phyloP scores from a whole-genome alignment of 805 yeast genomes.

The Kregervanrija fluxuum region DNA sequence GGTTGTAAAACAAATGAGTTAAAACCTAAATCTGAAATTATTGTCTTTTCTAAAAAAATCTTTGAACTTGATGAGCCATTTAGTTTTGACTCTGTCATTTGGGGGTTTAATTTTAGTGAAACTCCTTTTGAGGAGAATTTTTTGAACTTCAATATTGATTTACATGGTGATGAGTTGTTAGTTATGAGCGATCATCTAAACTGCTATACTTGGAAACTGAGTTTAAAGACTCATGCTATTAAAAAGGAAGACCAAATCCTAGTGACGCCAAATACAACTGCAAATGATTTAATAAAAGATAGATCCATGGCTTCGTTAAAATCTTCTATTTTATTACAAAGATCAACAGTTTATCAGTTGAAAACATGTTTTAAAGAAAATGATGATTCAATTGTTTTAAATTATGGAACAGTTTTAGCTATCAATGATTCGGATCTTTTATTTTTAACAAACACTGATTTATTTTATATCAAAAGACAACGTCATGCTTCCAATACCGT shows the following conservation, averaged over 20 bases:
- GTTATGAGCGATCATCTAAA: constrained; percentile 27
- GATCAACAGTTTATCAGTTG: constrained; percentile 22
- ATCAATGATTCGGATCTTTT: constrained; percentile 24
- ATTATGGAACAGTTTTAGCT: constrained; percentile 21
- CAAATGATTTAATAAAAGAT: background rate
- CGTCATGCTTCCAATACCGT: constrained; percentile 7
- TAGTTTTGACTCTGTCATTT: constrained; percentile 22
- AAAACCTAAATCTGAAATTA: constrained; percentile 23
- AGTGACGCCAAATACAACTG: background rate
- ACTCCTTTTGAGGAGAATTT: constrained; percentile 21
- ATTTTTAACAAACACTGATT: constrained; percentile 23
- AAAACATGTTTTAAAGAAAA: constrained; percentile 19
- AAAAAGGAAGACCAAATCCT: background rate
- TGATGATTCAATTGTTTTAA: constrained; percentile 16
- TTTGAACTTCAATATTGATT: constrained; percentile 23
- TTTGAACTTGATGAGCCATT: constrained; percentile 19
- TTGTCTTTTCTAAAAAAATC: constrained; percentile 22
- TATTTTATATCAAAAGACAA: constrained; percentile 22
- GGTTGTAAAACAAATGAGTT: constrained; percentile 19
- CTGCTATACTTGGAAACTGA: constrained; percentile 29
- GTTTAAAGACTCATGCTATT: constrained; percentile 1
- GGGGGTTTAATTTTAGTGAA: constrained; percentile 29
- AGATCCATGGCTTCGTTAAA: background rate
- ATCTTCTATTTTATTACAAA: constrained; percentile 13
- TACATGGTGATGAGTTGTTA: constrained; percentile 21